These are phyloP conservation scores for Xerocomus cyaneibrunnescens DNA, from an alignment of 1,284 basidiomycete species.

Conservation along the genomic window DNA sequence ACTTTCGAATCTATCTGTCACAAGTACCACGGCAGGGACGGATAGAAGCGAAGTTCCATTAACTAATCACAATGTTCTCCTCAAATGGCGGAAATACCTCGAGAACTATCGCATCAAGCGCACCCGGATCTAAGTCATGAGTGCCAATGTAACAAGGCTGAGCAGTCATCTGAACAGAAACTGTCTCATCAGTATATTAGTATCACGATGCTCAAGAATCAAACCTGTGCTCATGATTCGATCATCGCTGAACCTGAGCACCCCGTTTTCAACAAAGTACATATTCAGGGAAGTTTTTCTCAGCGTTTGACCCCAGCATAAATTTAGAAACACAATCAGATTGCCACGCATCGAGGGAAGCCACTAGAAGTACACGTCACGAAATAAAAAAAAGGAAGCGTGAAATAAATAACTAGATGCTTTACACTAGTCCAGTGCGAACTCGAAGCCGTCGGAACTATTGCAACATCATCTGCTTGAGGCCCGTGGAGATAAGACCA, in stretches of 20 bases:
- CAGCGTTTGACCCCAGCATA: background rate
- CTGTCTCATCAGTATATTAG: background rate
- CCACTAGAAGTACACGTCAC: conserved; percentile 22
- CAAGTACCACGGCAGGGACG: conserved; percentile 27
- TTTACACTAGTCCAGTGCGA: conserved; percentile 27
- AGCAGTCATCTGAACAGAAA: background rate
- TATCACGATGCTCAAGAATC: background rate
- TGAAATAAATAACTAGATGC: conserved; percentile 27
- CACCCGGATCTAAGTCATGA: conserved; percentile 1
- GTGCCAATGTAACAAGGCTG: background rate
- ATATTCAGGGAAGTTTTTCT: conserved; percentile 19
- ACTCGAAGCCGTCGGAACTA: conserved; percentile 11
- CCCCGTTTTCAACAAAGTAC: conserved; percentile 1
- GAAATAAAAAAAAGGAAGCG: conserved; percentile 10
- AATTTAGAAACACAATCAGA: conserved; percentile 8
- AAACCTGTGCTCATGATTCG: background rate
- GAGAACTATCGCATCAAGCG: background rate
- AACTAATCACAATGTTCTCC: conserved; percentile 6
- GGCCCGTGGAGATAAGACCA: conserved; percentile 37
- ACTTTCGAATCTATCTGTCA: conserved; percentile 18
- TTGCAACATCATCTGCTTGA: conserved; percentile 17
- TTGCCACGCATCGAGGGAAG: conserved; percentile 11
- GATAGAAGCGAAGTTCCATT: conserved; percentile 20
- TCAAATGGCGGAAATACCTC: conserved; percentile 24
- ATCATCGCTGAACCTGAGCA: background rate